Percentiles rank a stretch among this genome's conserved stretches.
Conservation (phyloP, 139 green algal genomes). For the Chlamydomonas sp. region DNA sequence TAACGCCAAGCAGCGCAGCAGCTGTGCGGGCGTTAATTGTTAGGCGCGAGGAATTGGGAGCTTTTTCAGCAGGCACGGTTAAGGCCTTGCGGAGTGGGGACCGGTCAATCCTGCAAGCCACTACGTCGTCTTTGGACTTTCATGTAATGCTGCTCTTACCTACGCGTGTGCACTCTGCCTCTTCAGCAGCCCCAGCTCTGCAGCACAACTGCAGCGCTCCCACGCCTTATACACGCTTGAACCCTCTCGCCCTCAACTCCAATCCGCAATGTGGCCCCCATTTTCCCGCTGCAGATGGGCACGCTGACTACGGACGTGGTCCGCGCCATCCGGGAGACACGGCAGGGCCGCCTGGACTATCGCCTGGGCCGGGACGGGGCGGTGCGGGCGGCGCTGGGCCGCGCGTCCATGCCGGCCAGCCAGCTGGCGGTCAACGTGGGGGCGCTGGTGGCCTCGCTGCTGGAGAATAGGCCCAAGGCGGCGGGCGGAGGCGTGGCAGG, state of each 20-base stretch:
- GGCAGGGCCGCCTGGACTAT: conserved; percentile 86
- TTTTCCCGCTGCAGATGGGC: conserved; percentile 62
- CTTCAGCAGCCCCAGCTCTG: too few relatives aligned
- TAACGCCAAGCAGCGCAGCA: neutral
- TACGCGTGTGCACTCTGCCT: too few relatives aligned
- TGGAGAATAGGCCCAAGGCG: conserved; percentile 27
- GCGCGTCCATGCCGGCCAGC: conserved; percentile 7
- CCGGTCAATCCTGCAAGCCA: neutral
- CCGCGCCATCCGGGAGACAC: conserved; percentile 72
- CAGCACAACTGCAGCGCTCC: neutral
- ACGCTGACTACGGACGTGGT: conserved; percentile 84
- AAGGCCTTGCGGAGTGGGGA: neutral
- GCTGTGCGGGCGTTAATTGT: neutral
- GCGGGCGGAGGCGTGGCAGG: neutral
- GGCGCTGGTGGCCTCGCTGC: conserved; percentile 46
- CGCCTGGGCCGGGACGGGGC: conserved; percentile 77
- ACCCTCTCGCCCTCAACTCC: neutral
- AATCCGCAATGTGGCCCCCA: neutral
- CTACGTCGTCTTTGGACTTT: too few relatives aligned
- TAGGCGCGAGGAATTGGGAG: neutral
- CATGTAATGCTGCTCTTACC: too few relatives aligned
- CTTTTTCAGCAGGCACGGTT: neutral
- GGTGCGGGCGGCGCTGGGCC: conserved; percentile 81
- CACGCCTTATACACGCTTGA: neutral
- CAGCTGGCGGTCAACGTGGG: conserved; percentile 69